Evolutionary conservation across 768 basidiomycete genomes (phyloP).

Genomic region (Psilocybe tampanensis): DNA sequence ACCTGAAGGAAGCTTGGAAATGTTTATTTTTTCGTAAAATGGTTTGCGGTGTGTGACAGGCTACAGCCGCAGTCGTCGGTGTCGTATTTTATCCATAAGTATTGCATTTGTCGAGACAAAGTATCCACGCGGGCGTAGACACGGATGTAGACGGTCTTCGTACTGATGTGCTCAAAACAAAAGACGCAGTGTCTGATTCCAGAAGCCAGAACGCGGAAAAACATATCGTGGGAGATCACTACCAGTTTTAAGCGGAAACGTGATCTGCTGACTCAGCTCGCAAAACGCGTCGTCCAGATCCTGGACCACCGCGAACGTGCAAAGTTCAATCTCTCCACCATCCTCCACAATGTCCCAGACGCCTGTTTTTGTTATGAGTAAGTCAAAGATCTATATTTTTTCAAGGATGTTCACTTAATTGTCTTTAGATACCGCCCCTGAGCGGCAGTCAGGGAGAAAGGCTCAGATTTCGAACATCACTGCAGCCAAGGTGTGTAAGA

Average conservation of each 20-base stretch:
- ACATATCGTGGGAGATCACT: no score
- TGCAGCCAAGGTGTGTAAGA: constrained; percentile 82
- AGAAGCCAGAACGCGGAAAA: no score
- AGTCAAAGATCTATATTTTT: background rate
- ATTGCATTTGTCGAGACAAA: no score
- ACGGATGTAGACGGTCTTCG: no score
- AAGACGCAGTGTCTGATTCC: no score
- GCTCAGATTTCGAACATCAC: constrained; percentile 97
- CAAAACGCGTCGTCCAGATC: background rate
- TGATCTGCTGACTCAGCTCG: background rate
- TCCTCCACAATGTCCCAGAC: background rate
- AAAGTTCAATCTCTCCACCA: background rate
- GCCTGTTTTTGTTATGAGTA: background rate
- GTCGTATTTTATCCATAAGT: no score
- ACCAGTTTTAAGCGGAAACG: background rate
- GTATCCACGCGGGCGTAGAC: no score
- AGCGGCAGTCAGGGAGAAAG: constrained; percentile 92
- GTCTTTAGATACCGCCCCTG: constrained; percentile 82
- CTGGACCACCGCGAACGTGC: background rate
- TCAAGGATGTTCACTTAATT: background rate
- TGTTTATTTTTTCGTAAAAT: no score
- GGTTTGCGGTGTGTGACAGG: no score
- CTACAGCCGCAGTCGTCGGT: no score
- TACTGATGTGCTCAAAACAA: no score
- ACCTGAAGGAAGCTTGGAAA: no score